These are phyloP conservation scores for Alternaria novae-zelandiae DNA, from an alignment of 2,329 filamentous ascomycete species.

Conservation along the genomic window DNA sequence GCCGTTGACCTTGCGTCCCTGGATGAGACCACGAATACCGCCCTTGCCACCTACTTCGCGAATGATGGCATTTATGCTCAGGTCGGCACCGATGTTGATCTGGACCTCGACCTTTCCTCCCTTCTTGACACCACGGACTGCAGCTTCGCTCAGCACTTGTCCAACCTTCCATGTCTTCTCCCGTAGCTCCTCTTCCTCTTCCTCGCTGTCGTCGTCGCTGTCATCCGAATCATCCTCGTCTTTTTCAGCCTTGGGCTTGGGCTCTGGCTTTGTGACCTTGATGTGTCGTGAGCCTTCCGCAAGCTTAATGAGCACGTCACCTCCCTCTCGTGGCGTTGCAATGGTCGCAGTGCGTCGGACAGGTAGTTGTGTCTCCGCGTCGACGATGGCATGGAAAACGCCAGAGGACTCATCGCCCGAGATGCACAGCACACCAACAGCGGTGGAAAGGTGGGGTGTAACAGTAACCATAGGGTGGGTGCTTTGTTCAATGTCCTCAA, in stretches of 20 bases:
- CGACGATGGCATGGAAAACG: constrained; percentile 80
- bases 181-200: constrained; percentile 85
- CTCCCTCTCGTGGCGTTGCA: constrained; percentile 76
- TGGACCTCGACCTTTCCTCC: constrained; percentile 91
- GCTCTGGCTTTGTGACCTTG: constrained; percentile 88
- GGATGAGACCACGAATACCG: constrained; percentile 56
- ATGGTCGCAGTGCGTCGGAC: constrained; percentile 85
- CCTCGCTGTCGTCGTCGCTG: constrained; percentile 65
- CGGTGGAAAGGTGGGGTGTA: constrained; percentile 85
- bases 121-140: constrained; percentile 83
- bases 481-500: constrained; percentile 91
- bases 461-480: constrained; percentile 95
- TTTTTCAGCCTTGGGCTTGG: constrained; percentile 72
- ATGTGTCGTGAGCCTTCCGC: constrained; percentile 90
- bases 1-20: constrained; percentile 39
- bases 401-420: constrained; percentile 65
- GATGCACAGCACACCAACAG: constrained; percentile 82
- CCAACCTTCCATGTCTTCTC: constrained; percentile 94
- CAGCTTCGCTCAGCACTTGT: constrained; percentile 81
- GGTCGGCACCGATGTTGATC: constrained; percentile 82
- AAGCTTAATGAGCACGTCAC: constrained; percentile 86
- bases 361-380: constrained; percentile 86
- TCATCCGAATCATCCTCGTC: constrained; percentile 66
- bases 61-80: constrained; percentile 79
- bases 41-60: constrained; percentile 88